A percentile compares a stretch with the other conserved stretches of the same genome.
Evolutionary conservation across 2,329 filamentous ascomycete genomes (phyloP).

Genomic region (Dactylellina drechsleri): DNA sequence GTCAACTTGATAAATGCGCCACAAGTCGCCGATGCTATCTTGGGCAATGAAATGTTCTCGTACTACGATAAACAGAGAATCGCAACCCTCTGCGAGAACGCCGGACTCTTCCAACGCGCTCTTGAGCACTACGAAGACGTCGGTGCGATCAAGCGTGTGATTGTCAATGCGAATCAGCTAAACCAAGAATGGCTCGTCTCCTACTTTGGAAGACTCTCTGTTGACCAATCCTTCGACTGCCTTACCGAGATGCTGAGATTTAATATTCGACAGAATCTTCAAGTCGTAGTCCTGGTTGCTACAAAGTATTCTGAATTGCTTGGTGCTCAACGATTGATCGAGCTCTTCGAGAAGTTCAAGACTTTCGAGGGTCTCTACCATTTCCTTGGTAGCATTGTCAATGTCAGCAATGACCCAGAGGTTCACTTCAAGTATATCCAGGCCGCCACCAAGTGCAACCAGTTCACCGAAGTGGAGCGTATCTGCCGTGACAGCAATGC

Average conservation of each 20-base stretch:
- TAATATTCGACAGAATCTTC: conserved; percentile 97
- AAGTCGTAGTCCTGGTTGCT: conserved; percentile 91
- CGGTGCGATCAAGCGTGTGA: conserved; percentile 85
- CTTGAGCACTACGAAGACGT: conserved; percentile 95
- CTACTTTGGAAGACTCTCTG: conserved; percentile 93
- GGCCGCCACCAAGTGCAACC: conserved; percentile 90
- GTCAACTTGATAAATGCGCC: conserved; percentile 98
- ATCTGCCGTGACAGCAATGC: conserved; percentile 93
- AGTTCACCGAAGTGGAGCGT: conserved; percentile 94
- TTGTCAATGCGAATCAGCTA: conserved; percentile 81
- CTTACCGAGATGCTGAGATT: conserved; percentile 94
- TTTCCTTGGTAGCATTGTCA: conserved; percentile 97
- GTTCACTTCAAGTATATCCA: conserved; percentile 99
- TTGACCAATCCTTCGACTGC: conserved; percentile 93
- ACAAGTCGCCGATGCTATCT: conserved; percentile 95
- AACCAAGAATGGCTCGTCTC: conserved; percentile 89
- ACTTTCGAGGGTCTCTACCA: conserved; percentile 97
- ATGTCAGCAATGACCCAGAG: conserved; percentile 91
- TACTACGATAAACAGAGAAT: conserved; percentile 93
- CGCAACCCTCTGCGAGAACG: conserved; percentile 90
- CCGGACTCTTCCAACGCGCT: conserved; percentile 84
- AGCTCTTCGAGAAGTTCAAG: conserved; percentile 96
- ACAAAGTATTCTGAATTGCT: conserved; percentile 98
- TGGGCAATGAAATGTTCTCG: conserved; percentile 98
- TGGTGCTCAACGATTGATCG: conserved; percentile 85